Evolutionary conservation across 139 green algal genomes (phyloP).

Genomic region (Monoraphidium neglectum): DNA sequence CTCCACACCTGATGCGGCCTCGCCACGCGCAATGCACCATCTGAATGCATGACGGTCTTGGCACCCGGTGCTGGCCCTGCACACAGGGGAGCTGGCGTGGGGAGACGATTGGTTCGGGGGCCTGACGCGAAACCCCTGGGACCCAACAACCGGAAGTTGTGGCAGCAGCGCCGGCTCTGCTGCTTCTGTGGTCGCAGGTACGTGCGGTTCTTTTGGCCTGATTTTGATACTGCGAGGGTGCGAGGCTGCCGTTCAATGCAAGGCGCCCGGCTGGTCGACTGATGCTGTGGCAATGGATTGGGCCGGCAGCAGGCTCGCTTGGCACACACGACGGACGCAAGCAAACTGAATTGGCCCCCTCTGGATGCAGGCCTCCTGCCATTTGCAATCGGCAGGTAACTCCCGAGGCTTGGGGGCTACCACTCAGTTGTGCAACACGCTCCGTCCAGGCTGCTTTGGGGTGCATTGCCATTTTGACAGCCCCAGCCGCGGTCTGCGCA

Average conservation of each 20-base stretch:
- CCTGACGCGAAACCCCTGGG: conserved; percentile 31
- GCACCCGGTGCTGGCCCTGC: too few species aligned
- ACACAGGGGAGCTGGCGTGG: conserved; percentile 12
- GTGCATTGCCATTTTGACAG: too few species aligned
- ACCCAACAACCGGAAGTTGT: conserved; percentile 19
- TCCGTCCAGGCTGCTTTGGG: too few species aligned
- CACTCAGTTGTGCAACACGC: too few species aligned
- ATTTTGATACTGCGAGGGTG: background rate
- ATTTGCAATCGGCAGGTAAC: conserved; percentile 10
- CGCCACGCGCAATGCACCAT: too few species aligned
- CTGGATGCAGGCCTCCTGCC: conserved; percentile 20
- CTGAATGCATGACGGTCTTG: too few species aligned
- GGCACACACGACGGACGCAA: too few species aligned
- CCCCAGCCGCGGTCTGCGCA: too few species aligned
- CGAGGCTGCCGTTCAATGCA: background rate
- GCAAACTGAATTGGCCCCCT: too few species aligned
- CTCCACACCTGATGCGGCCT: too few species aligned
- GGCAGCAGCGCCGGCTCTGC: conserved; percentile 24
- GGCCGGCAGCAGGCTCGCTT: too few species aligned
- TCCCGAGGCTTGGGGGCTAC: too few species aligned
- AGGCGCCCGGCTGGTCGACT: background rate
- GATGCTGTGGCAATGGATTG: background rate
- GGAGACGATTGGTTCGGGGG: conserved; percentile 14
- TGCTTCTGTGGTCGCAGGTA: conserved; percentile 22
- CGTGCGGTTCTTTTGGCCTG: background rate